Evolutionary conservation across 805 yeast genomes (phyloP).

Genomic region (Maudiozyma turicensis): DNA sequence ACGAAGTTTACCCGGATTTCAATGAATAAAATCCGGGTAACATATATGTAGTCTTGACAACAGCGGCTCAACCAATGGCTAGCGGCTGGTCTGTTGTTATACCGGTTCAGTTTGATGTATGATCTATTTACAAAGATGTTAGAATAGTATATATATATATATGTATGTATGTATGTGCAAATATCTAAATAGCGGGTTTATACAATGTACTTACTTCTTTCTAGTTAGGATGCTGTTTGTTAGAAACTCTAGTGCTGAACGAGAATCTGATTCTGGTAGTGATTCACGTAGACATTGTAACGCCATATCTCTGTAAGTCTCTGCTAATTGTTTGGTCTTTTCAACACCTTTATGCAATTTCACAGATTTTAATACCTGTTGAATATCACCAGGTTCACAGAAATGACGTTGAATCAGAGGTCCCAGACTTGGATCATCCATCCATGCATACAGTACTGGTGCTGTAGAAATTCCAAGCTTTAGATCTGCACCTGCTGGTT

Average conservation of each 20-base stretch:
- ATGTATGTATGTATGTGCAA: neutral
- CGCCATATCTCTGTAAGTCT: slow-evolving; percentile 68
- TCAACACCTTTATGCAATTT: slow-evolving; percentile 61
- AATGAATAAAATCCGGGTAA: too few relatives aligned
- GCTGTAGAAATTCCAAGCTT: slow-evolving; percentile 94
- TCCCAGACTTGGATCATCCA: slow-evolving; percentile 74
- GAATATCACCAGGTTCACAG: slow-evolving; percentile 71
- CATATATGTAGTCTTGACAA: too few relatives aligned
- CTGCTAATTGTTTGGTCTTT: slow-evolving; percentile 68
- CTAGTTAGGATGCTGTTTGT: slow-evolving; percentile 80
- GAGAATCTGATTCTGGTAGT: slow-evolving; percentile 81
- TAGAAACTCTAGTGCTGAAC: slow-evolving; percentile 76
- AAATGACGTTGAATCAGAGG: slow-evolving; percentile 78
- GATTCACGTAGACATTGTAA: slow-evolving; percentile 51
- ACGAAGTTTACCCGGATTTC: too few relatives aligned
- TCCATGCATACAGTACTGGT: slow-evolving; percentile 93
- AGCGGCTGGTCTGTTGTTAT: too few relatives aligned
- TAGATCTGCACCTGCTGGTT: slow-evolving; percentile 93
- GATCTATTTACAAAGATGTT: too few relatives aligned
- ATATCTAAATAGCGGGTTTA: neutral
- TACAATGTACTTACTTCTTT: slow-evolving; percentile 38
- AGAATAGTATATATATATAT: too few relatives aligned
- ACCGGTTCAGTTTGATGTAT: too few relatives aligned
- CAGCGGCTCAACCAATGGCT: too few relatives aligned
- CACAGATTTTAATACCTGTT: slow-evolving; percentile 69